Evolutionary conservation across 2,329 filamentous ascomycete genomes (phyloP).

Genomic region (Talaromyces albobiverticillius): DNA sequence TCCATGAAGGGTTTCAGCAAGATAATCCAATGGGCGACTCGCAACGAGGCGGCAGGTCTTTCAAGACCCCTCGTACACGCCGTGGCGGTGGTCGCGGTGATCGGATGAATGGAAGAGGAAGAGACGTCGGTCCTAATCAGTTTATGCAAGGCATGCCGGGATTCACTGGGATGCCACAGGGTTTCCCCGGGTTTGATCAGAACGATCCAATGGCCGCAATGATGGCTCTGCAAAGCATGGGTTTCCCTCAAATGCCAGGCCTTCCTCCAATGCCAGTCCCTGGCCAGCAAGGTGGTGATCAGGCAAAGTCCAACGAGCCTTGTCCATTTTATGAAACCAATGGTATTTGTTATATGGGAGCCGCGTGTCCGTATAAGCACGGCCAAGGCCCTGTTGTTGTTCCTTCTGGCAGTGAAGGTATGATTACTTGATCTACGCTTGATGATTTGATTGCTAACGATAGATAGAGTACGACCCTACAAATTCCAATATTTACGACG

Average conservation of each 20-base stretch:
- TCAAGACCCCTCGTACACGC: slow-evolving; percentile 44
- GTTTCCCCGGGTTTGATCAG: slow-evolving; percentile 53
- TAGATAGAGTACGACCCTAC: slow-evolving; percentile 54
- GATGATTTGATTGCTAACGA: background rate
- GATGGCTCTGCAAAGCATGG: slow-evolving; percentile 53
- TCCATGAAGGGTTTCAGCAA: slow-evolving; percentile 48
- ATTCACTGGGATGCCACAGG: slow-evolving; percentile 39
- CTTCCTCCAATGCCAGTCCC: slow-evolving; percentile 43
- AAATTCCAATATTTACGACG: slow-evolving; percentile 43
- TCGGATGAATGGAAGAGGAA: slow-evolving; percentile 29
- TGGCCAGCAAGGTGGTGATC: slow-evolving; percentile 28
- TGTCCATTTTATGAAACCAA: slow-evolving; percentile 59
- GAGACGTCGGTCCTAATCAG: slow-evolving; percentile 23
- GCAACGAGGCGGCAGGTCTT: slow-evolving; percentile 43
- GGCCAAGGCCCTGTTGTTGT: slow-evolving; percentile 44
- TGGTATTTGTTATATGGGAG: slow-evolving; percentile 57
- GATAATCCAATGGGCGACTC: slow-evolving; percentile 42
- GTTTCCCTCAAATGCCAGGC: slow-evolving; percentile 48
- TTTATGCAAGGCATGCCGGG: slow-evolving; percentile 30
- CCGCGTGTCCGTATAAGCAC: slow-evolving; percentile 58
- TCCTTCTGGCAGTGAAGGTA: slow-evolving; percentile 30
- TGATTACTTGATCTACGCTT: slow-evolving; percentile 6
- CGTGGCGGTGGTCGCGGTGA: slow-evolving; percentile 42
- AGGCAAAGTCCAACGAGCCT: slow-evolving; percentile 36
- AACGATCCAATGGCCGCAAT: slow-evolving; percentile 56